A percentile compares a stretch with the other conserved stretches of the same genome.
Evolutionary conservation across 2,329 filamentous ascomycete species (phyloP).

Genomic region (Scolecobasidium constrictum): DNA sequence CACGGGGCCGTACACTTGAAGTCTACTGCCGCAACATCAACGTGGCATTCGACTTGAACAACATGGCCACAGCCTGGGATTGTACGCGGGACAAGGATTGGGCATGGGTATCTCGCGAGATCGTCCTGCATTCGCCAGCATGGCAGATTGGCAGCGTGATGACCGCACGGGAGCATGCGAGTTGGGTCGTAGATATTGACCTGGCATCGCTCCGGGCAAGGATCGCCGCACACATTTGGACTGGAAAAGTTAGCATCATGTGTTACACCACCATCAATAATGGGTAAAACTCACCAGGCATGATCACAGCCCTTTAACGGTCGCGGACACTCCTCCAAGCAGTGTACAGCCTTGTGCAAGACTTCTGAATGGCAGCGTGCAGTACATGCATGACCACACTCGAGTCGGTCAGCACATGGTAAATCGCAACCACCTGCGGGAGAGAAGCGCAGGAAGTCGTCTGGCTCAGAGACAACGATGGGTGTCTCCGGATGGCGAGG

Average conservation of each 20-base stretch:
- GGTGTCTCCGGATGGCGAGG: conserved; percentile 13
- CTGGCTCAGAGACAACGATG: conserved; percentile 12
- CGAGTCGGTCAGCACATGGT: conserved; percentile 9
- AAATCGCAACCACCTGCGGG: conserved; percentile 14
- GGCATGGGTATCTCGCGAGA: conserved; percentile 10
- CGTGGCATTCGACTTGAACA: conserved; percentile 10
- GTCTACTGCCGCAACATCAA: conserved; percentile 4
- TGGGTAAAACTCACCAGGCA: no score
- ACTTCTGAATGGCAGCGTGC: conserved; percentile 37
- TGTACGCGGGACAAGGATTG: conserved; percentile 5
- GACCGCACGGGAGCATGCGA: conserved; percentile 31
- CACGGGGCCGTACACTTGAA: conserved; percentile 12
- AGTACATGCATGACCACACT: conserved; percentile 38
- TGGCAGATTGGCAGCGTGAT: conserved; percentile 17
- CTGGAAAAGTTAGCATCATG: no score
- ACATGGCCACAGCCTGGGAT: conserved; percentile 8
- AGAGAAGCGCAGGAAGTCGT: conserved; percentile 12
- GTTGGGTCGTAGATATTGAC: conserved; percentile 20
- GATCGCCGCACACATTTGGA: conserved; percentile 31
- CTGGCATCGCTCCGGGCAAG: conserved; percentile 29
- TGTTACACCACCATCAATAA: no score
- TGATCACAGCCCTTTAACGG: conserved; percentile 34
- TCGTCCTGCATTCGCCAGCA: conserved; percentile 11
- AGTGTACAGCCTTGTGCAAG: conserved; percentile 37
- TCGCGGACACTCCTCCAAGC: conserved; percentile 34